Conservation (phyloP, 208 protist genomes). For the Acanthamoeba lenticulata region DNA sequence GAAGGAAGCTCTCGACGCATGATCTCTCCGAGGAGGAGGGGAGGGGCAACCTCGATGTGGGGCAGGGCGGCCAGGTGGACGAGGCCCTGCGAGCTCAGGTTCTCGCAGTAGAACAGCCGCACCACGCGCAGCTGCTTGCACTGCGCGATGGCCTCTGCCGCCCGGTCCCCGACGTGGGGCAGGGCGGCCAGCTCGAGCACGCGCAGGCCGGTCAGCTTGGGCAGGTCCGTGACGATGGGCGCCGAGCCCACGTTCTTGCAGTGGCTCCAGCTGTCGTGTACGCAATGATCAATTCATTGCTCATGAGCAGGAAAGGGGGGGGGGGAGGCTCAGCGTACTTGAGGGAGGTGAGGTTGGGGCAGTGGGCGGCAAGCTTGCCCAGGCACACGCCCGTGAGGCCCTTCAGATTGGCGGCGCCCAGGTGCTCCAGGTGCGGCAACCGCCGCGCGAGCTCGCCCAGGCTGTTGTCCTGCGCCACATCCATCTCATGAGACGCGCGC, state of each 20-base stretch:
- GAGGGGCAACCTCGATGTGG: neutral
- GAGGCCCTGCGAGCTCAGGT: neutral
- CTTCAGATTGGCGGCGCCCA: neutral
- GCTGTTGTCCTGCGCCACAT: neutral
- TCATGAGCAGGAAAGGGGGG: neutral
- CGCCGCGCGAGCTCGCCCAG: neutral
- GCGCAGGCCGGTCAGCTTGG: neutral
- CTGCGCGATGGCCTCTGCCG: neutral
- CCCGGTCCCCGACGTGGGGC: neutral
- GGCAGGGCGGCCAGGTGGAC: conserved; percentile 6
- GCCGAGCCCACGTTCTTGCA: neutral
- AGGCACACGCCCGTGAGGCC: neutral
- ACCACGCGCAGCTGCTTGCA: conserved; percentile 23
- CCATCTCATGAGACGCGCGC: neutral
- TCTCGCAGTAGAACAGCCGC: conserved; percentile 16
- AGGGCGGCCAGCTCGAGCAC: neutral
- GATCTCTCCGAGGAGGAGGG: too few relatives aligned
- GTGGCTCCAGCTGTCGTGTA: neutral
- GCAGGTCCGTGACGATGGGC: neutral
- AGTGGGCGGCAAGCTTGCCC: neutral
- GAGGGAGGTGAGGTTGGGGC: conserved; percentile 37
- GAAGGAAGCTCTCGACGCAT: neutral
- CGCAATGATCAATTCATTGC: neutral
- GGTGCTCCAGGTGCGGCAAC: conserved; percentile 15
- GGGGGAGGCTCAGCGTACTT: neutral